Conservation (phyloP, 441 rosid genomes). For the Erodium texanum region DNA sequence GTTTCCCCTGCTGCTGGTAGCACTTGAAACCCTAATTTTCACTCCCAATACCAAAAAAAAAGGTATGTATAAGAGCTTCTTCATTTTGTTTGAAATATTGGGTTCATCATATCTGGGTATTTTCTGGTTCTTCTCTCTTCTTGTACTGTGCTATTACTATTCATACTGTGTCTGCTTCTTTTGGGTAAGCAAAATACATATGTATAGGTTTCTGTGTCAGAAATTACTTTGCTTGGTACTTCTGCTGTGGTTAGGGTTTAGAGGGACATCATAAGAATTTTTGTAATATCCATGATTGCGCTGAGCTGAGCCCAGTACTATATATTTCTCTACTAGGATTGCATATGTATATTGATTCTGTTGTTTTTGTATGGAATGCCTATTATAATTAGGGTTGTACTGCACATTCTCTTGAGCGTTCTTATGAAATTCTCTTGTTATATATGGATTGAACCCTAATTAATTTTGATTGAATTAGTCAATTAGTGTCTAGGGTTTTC, state of each 20-base stretch:
- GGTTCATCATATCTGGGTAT: no score
- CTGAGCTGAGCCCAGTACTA: not conserved
- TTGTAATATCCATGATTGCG: not conserved
- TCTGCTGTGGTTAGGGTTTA: not conserved
- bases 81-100: not conserved
- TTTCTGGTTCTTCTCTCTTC: no score
- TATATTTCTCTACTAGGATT: no score
- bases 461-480: no score
- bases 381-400: no score
- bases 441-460: no score
- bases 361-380: no score
- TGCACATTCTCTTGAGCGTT: no score
- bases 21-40: conserved; percentile 32
- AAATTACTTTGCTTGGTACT: not conserved
- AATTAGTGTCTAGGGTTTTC: not conserved
- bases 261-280: not conserved
- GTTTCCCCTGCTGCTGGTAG: conserved; percentile 74
- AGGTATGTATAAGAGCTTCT: not conserved
- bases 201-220: not conserved
- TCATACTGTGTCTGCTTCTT: not conserved
- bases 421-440: no score
- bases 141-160: not conserved
- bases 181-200: not conserved
- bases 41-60: not conserved
- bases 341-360: no score